Evolutionary conservation across 169 alveolate genomes (phyloP), one percentile per base, ranked within the genome.

Genomic region (Plasmodium relictum): DNA sequence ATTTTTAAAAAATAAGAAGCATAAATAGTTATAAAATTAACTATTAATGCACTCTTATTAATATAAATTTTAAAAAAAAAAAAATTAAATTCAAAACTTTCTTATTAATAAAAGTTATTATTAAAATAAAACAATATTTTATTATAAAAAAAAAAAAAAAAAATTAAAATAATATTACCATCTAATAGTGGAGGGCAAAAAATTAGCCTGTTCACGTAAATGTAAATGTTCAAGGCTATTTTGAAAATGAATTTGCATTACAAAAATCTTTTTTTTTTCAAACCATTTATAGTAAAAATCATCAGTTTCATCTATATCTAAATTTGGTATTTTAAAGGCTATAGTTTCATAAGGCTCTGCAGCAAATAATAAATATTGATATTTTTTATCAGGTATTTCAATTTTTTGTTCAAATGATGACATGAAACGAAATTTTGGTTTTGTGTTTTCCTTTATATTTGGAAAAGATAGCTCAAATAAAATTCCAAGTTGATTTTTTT

Each of bases 281-380:
- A 97, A 99, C 99, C 99, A 97, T 80, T 95, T 93, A 48, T 96
- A 96, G 87, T 95, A 96, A 66, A 95, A 95, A 76, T 96, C 97
- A 50, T 97, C 98, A 73, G 93, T 93, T 72, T 93, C 96, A 88
- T 96, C 98, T 9, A 98, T 88, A 70, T 96, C 98, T 88, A 91
- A 71, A 92, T 97, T 98, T 7, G 99, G 99, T 12, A 98, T 96
- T 93, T 97, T 98, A 86, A 98, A 97, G n/a, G 98, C 99, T 44
- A 99, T 95, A 52, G 98, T 98, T 89, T 99, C 99, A 94, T 98
- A 99, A 0, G 99, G 99, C 80, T 98, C 99, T 8, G 99, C 99
- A 12, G 99, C 99, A 91, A 99, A 97, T 4, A 99, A 96, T 26
- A 99, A 95, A 93, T 97, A 99, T 88, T 99, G 98, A 88, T 97